Conservation (phyloP, 768 basidiomycete species). For the Mycena belliarum region DNA sequence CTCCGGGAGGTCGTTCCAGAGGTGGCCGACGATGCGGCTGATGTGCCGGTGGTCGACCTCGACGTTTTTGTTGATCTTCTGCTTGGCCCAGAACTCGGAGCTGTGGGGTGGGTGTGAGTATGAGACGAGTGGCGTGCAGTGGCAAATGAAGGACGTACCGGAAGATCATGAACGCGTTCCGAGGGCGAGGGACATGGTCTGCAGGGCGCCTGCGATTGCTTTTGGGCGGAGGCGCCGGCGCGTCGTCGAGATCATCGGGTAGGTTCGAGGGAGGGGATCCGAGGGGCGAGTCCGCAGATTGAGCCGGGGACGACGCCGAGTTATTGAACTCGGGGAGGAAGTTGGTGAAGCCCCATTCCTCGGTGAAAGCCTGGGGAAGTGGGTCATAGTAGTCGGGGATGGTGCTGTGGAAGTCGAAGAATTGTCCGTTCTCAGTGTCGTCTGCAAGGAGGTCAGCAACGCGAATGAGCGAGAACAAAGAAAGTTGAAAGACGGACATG, state of each 20-base stretch:
- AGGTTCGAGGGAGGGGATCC: background rate
- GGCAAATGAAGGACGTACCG: constrained; percentile 49
- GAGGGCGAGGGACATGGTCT: constrained; percentile 70
- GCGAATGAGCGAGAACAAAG: background rate
- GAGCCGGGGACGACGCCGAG: background rate
- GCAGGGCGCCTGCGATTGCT: constrained; percentile 24
- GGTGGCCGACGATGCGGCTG: constrained; percentile 54
- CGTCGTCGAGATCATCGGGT: background rate
- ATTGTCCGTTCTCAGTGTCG: background rate
- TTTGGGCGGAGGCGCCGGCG: constrained; percentile 13
- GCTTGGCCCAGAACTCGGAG: constrained; percentile 56
- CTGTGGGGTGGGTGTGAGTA: constrained; percentile 29
- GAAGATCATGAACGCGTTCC: constrained; percentile 83
- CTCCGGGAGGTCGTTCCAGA: constrained; percentile 56
- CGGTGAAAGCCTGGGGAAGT: background rate
- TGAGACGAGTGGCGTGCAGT: constrained; percentile 26
- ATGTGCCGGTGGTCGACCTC: constrained; percentile 62
- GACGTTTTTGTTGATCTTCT: constrained; percentile 46
- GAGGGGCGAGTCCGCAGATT: background rate
- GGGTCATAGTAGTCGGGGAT: background rate
- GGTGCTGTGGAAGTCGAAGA: background rate
- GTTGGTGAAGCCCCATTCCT: background rate
- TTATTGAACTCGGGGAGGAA: background rate
- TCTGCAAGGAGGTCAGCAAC: constrained; percentile 4
- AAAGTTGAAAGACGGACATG: constrained; percentile 8